phyloP scores from a whole-genome alignment of 2,329 filamentous ascomycete species.

The Pseudogymnoascus verrucosus region DNA sequence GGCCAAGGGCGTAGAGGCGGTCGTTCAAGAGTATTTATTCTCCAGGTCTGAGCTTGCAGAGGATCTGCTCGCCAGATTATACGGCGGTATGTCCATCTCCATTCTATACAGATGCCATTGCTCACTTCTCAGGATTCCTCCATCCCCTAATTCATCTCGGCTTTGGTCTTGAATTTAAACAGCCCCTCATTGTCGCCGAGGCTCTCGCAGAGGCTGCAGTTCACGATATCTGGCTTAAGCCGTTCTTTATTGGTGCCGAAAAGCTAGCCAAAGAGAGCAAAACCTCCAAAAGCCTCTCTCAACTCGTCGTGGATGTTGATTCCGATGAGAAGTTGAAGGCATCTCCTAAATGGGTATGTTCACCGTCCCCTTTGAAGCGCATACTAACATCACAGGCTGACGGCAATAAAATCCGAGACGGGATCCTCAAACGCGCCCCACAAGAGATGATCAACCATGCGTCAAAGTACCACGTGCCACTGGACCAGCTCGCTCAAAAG shows the following conservation, averaged over 20 bases:
- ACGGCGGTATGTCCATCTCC: constrained; percentile 42
- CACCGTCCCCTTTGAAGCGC: constrained; percentile 17
- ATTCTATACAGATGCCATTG: not conserved
- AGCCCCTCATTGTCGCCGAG: constrained; percentile 74
- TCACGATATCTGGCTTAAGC: constrained; percentile 49
- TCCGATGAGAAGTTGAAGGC: constrained; percentile 47
- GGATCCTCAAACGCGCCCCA: constrained; percentile 54
- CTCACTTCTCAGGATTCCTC: constrained; percentile 46
- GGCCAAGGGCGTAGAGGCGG: constrained; percentile 49
- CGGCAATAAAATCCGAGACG: constrained; percentile 58
- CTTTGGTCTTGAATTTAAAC: constrained; percentile 74
- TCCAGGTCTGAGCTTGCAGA: constrained; percentile 55
- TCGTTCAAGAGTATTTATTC: constrained; percentile 62
- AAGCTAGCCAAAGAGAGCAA: constrained; percentile 31
- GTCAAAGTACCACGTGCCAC: constrained; percentile 49
- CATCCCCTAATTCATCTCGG: constrained; percentile 82
- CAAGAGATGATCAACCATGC: constrained; percentile 56
- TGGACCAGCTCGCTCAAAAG: constrained; percentile 40
- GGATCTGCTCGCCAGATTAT: constrained; percentile 61
- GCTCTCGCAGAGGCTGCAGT: constrained; percentile 69
- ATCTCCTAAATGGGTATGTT: constrained; percentile 37
- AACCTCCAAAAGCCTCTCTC: constrained; percentile 39
- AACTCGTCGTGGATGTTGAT: constrained; percentile 54
- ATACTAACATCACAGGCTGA: constrained; percentile 31
- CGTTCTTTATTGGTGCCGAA: constrained; percentile 48